These are phyloP conservation scores for Thalassiosira hispida DNA, from an alignment of 352 stramenopile genomes.

Conservation along the genomic window DNA sequence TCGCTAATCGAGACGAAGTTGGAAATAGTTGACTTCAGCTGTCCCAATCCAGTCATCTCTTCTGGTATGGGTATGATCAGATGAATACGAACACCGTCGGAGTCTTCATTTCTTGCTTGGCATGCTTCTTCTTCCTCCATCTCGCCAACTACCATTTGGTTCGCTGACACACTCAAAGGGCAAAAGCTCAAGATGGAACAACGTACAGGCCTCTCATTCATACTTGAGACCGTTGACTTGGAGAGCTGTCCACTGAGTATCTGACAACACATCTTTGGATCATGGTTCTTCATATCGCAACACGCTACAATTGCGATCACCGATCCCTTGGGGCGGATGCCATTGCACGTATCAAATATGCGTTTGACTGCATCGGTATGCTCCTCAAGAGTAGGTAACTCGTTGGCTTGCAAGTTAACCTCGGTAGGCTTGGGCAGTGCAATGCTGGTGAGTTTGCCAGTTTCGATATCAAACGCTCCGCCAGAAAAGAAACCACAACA, in stretches of 20 bases:
- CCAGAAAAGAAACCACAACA: neutral
- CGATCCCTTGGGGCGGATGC: neutral
- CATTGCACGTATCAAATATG: neutral
- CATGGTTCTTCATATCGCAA: neutral
- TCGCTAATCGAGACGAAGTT: neutral
- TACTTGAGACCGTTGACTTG: neutral
- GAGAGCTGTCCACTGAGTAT: neutral
- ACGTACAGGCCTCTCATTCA: neutral
- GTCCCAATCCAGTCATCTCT: neutral
- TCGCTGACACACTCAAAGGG: neutral
- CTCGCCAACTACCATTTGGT: neutral
- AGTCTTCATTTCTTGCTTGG: neutral
- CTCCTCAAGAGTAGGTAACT: neutral
- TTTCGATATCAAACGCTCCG: neutral
- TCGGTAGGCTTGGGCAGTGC: neutral
- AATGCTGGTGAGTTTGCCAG: neutral
- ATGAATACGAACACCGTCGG: neutral
- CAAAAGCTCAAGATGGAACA: neutral
- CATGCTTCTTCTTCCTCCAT: neutral
- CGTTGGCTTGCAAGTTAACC: neutral
- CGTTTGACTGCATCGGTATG: neutral
- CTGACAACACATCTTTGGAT: neutral
- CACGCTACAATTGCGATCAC: neutral
- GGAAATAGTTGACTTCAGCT: neutral
- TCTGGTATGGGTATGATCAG: neutral